Conservation (phyloP, 192 early-diverging fungal species). For the Coemansia reversa region DNA sequence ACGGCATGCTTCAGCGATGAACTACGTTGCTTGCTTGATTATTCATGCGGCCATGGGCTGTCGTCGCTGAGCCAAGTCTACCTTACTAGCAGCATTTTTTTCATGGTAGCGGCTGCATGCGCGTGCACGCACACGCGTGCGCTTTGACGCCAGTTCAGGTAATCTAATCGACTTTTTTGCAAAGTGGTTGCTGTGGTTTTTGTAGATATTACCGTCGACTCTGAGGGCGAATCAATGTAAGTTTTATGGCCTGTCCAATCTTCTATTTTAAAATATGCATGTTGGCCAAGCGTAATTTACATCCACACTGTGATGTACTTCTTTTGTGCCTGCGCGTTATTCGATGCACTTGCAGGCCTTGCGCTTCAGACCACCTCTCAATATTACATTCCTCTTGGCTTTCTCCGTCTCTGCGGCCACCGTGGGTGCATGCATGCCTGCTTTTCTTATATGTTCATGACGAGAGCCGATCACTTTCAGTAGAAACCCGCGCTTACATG, state of each 20-base stretch:
- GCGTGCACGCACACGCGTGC: neutral
- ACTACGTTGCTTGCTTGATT: neutral
- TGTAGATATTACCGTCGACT: constrained; percentile 63
- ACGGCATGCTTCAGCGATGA: neutral
- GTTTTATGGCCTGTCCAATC: constrained; percentile 11
- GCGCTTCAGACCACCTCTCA: neutral
- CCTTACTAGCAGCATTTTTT: neutral
- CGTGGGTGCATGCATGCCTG: neutral
- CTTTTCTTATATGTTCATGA: neutral
- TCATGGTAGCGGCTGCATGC: neutral
- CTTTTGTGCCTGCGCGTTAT: neutral
- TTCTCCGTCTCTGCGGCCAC: neutral
- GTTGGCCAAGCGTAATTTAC: neutral
- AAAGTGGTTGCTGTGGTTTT: neutral
- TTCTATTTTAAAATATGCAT: neutral
- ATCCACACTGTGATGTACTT: neutral
- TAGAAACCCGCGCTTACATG: neutral
- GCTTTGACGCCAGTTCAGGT: neutral
- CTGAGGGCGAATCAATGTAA: constrained; percentile 70
- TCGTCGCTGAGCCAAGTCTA: neutral
- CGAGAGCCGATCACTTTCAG: neutral
- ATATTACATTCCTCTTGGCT: neutral
- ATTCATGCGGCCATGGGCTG: neutral
- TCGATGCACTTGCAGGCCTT: neutral
- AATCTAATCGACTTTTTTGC: neutral